Percentiles rank a stretch among this genome's conserved stretches.
These are phyloP conservation scores for Aureobasidium subglaciale DNA, from an alignment of 2,329 filamentous ascomycete genomes.

Conservation along the genomic window DNA sequence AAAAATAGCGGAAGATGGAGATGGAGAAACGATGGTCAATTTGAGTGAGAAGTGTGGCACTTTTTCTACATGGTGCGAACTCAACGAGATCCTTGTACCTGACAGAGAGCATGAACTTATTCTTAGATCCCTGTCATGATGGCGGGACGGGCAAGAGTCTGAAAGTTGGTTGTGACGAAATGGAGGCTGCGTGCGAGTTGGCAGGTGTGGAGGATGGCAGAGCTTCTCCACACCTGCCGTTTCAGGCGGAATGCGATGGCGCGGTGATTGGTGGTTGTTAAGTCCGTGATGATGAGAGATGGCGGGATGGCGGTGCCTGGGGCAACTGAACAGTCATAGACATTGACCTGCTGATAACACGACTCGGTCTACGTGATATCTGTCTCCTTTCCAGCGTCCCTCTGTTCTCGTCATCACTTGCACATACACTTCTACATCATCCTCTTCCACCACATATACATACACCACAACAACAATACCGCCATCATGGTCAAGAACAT, in stretches of 20 bases:
- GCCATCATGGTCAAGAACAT: constrained; percentile 16
- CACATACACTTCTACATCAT: background rate
- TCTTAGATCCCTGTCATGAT: constrained; percentile 3
- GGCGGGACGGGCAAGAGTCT: constrained; percentile 5
- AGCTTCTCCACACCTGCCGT: constrained; percentile 10
- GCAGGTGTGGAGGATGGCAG: background rate
- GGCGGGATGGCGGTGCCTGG: constrained; percentile 7
- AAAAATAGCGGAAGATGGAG: background rate
- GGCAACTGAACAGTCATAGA: constrained; percentile 9
- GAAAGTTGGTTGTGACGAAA: constrained; percentile 3
- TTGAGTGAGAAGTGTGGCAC: background rate
- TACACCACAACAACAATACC: background rate
- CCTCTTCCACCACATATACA: background rate
- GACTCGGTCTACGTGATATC: background rate
- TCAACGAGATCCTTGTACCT: background rate
- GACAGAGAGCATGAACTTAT: background rate
- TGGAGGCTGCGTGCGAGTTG: background rate
- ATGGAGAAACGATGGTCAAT: background rate
- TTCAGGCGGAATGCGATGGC: constrained; percentile 11
- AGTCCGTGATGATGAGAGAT: constrained; percentile 6
- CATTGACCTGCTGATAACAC: constrained; percentile 7
- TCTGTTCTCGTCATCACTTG: background rate
- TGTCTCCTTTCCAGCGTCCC: background rate
- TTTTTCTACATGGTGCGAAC: background rate
- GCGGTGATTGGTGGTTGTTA: constrained; percentile 5